Percentiles rank a stretch among this genome's conserved stretches.
phyloP scores from a whole-genome alignment of 768 basidiomycete genomes.

The Russula sp. region DNA sequence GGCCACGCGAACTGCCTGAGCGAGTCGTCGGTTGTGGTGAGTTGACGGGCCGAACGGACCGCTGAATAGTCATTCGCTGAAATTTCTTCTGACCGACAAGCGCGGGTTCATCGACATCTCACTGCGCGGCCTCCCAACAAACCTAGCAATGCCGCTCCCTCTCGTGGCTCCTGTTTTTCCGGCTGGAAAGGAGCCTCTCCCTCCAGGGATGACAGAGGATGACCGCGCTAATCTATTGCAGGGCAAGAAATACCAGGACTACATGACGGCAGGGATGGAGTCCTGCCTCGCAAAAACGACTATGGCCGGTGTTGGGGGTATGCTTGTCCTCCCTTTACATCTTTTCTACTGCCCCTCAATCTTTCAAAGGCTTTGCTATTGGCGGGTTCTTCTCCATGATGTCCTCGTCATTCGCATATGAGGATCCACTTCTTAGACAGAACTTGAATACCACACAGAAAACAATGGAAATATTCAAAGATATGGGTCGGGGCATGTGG shows the following conservation, averaged over 20 bases:
- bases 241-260: slow-evolving; percentile 71
- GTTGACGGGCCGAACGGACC: slow-evolving; percentile 4
- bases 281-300: slow-evolving; percentile 81
- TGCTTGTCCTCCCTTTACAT: slow-evolving; percentile 28
- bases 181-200: slow-evolving; percentile 83
- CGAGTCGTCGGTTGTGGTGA: neutral
- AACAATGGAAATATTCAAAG: slow-evolving; percentile 78
- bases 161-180: slow-evolving; percentile 69
- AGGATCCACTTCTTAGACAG: slow-evolving; percentile 79
- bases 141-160: slow-evolving; percentile 27
- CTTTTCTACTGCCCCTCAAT: slow-evolving; percentile 1
- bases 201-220: slow-evolving; percentile 76
- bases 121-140: neutral
- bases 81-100: neutral
- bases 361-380: slow-evolving; percentile 68
- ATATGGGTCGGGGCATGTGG: slow-evolving; percentile 94
- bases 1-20: no score
- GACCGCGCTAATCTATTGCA: slow-evolving; percentile 63
- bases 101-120: neutral
- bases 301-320: slow-evolving; percentile 79
- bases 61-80: neutral
- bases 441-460: slow-evolving; percentile 66
- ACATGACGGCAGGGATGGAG: slow-evolving; percentile 69
- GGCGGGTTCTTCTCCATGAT: slow-evolving; percentile 96
- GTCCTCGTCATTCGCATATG: slow-evolving; percentile 92